These are phyloP conservation scores for Neoboletus magnificus DNA, from an alignment of 768 basidiomycete species.

Conservation along the genomic window DNA sequence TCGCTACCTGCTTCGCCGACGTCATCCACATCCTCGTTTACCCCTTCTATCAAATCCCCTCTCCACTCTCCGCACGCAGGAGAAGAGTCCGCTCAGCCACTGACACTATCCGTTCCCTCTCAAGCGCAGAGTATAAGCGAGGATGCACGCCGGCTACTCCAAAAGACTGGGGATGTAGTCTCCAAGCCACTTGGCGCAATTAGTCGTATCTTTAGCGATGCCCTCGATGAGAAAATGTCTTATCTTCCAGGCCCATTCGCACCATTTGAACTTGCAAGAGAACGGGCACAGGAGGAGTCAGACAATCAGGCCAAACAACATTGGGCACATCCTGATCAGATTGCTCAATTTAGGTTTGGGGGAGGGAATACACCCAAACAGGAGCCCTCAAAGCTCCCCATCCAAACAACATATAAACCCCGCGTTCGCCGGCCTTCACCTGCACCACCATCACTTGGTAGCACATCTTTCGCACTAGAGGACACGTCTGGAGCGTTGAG, in stretches of 20 bases:
- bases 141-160: slow-evolving; percentile 79
- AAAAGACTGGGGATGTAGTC: slow-evolving; percentile 87
- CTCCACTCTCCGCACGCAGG: slow-evolving; percentile 58
- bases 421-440: slow-evolving; percentile 59
- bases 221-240: slow-evolving; percentile 65
- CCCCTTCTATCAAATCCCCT: slow-evolving; percentile 33
- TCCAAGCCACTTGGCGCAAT: slow-evolving; percentile 90
- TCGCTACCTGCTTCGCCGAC: slow-evolving; percentile 31
- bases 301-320: slow-evolving; percentile 34
- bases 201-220: slow-evolving; percentile 82
- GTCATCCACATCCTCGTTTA: slow-evolving; percentile 36
- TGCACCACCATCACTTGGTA: slow-evolving; percentile 24
- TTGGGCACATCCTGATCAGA: slow-evolving; percentile 40
- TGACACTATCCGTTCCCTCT: slow-evolving; percentile 56
- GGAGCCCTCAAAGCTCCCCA: slow-evolving; percentile 24
- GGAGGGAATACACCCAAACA: slow-evolving; percentile 35
- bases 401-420: slow-evolving; percentile 72
- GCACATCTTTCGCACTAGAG: slow-evolving; percentile 32
- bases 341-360: slow-evolving; percentile 23
- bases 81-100: slow-evolving; percentile 84
- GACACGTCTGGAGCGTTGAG: slow-evolving; percentile 41
- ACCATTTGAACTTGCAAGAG: slow-evolving; percentile 60
- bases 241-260: slow-evolving; percentile 69
- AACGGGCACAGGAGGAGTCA: slow-evolving; percentile 40
- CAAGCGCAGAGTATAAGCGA: slow-evolving; percentile 39